Conservation (phyloP, 2,329 filamentous ascomycete species). For the Cladophialophora exuberans region DNA sequence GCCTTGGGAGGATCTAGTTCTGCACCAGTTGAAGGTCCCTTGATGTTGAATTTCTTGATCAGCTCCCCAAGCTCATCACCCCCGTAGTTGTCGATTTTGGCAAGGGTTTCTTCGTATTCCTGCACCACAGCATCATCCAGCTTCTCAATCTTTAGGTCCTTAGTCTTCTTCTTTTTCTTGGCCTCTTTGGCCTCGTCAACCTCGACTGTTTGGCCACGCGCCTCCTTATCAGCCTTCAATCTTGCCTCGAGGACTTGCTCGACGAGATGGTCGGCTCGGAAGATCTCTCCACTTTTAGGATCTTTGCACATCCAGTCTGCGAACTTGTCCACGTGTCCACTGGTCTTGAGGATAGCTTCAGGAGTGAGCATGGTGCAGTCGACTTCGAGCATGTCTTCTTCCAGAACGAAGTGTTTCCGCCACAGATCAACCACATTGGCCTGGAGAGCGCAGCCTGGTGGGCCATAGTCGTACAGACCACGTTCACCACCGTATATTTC, state of each 20-base stretch:
- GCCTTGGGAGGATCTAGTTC: constrained; percentile 79
- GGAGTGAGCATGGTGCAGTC: constrained; percentile 95
- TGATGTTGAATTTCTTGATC: constrained; percentile 89
- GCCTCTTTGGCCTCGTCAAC: constrained; percentile 75
- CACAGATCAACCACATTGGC: constrained; percentile 86
- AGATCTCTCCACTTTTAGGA: constrained; percentile 94
- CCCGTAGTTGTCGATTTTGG: constrained; percentile 93
- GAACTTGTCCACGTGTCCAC: constrained; percentile 96
- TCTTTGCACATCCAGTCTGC: constrained; percentile 99
- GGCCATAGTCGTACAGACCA: constrained; percentile 92
- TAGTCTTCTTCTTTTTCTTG: constrained; percentile 87
- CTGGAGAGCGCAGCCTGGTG: constrained; percentile 82
- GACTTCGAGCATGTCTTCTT: constrained; percentile 94
- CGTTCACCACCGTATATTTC: constrained; percentile 91
- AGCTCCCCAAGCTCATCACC: constrained; percentile 83
- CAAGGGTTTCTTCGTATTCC: constrained; percentile 90
- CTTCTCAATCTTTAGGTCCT: constrained; percentile 76
- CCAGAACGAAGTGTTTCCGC: constrained; percentile 90
- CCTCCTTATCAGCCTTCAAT: constrained; percentile 88
- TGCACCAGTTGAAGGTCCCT: constrained; percentile 78
- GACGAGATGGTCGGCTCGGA: constrained; percentile 94
- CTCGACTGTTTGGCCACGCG: constrained; percentile 73
- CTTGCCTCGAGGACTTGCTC: constrained; percentile 89
- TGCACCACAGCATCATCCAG: constrained; percentile 82
- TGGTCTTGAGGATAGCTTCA: constrained; percentile 90